phyloP scores from a whole-genome alignment of 176 grass and related monocot genomes.

The Alopecurus myosuroides region DNA sequence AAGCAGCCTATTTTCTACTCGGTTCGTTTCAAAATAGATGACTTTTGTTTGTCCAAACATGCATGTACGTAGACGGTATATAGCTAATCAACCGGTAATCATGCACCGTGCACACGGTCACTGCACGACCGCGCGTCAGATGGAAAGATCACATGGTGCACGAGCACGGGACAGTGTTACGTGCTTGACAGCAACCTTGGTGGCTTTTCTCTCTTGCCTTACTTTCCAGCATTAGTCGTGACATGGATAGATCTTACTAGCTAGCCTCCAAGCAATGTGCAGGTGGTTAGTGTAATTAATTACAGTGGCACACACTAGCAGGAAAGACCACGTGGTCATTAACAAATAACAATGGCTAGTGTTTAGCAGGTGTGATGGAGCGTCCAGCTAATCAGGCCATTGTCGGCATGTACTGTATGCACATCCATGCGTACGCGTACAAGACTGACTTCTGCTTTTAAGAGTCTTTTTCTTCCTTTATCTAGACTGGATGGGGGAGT shows the following conservation, averaged over 20 bases:
- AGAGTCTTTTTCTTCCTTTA: too few species aligned
- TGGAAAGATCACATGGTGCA: constrained; percentile 8
- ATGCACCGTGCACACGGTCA: too few species aligned
- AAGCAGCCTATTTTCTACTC: too few species aligned
- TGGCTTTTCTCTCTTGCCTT: neutral
- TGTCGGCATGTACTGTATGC: too few species aligned
- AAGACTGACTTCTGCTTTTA: neutral
- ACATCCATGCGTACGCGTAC: neutral
- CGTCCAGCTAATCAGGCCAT: neutral
- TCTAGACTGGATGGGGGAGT: too few species aligned
- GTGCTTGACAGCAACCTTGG: neutral
- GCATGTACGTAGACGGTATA: too few species aligned
- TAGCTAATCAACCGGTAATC: too few species aligned
- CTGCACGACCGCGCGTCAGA: too few species aligned
- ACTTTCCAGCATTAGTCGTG: constrained; percentile 3
- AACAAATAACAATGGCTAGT: neutral
- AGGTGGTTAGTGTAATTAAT: constrained; percentile 9
- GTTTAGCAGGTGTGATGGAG: neutral
- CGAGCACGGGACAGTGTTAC: neutral
- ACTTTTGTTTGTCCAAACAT: too few species aligned
- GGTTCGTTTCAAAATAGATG: too few species aligned
- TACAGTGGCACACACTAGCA: too few species aligned
- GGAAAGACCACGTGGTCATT: neutral
- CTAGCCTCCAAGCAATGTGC: neutral
- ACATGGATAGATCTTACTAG: neutral